Evolutionary conservation across 2,329 filamentous ascomycete species (phyloP).

Genomic region (Aotearoamyces nothofagi): DNA sequence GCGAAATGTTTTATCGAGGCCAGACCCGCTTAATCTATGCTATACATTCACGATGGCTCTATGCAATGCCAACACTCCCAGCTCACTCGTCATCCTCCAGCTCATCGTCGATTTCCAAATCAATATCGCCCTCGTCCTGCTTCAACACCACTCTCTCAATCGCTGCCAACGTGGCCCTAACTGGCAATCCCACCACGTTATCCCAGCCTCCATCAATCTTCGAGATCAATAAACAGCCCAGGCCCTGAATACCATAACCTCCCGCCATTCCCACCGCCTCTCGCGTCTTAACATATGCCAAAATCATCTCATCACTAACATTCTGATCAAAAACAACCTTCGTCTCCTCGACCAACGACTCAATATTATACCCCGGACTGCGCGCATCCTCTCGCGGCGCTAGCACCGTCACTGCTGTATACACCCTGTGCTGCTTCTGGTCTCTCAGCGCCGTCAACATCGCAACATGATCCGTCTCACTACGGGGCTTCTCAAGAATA

Average conservation of each 20-base stretch:
- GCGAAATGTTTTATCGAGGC: too few species aligned
- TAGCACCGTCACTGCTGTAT: constrained; percentile 75
- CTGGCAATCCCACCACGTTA: constrained; percentile 84
- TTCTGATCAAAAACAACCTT: constrained; percentile 69
- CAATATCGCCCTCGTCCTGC: constrained; percentile 37
- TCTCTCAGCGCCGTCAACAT: constrained; percentile 79
- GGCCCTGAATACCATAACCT: constrained; percentile 85
- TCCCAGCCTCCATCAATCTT: constrained; percentile 81
- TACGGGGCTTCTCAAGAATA: constrained; percentile 84
- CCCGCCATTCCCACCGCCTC: constrained; percentile 95
- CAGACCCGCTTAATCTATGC: too few species aligned
- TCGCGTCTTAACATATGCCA: constrained; percentile 59
- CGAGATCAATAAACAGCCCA: constrained; percentile 76
- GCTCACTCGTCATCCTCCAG: too few species aligned
- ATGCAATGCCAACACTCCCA: too few species aligned
- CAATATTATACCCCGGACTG: constrained; percentile 74
- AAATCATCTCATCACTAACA: constrained; percentile 67
- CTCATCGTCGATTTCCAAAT: too few species aligned
- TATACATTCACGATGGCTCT: too few species aligned
- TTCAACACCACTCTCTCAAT: constrained; percentile 79
- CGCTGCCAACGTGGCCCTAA: constrained; percentile 61
- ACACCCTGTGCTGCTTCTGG: constrained; percentile 62
- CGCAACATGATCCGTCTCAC: constrained; percentile 62
- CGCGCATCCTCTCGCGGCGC: constrained; percentile 66
- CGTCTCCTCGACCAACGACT: constrained; percentile 78